A percentile compares a stretch with the other conserved stretches of the same genome.
phyloP scores from a whole-genome alignment of 2,329 filamentous ascomycete species.

The Colletotrichum cordylinicola region DNA sequence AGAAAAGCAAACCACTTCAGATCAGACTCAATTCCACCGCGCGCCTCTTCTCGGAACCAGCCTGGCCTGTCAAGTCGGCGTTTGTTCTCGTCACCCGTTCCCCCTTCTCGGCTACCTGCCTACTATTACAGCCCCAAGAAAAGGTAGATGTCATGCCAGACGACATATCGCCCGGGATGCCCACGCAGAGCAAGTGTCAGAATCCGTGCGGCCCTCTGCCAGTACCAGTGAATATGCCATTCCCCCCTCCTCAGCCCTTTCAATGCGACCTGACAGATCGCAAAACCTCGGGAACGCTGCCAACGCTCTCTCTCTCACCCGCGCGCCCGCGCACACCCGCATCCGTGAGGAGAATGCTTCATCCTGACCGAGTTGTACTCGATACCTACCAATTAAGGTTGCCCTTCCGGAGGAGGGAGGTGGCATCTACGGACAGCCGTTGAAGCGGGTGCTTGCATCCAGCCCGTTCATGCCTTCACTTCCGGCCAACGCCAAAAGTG shows the following conservation, averaged over 20 bases:
- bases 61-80: neutral
- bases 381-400: neutral
- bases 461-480: neutral
- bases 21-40: neutral
- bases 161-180: neutral
- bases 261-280: neutral
- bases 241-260: neutral
- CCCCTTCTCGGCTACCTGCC: neutral
- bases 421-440: neutral
- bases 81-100: neutral
- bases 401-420: neutral
- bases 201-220: neutral
- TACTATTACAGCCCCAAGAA: neutral
- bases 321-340: neutral
- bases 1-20: neutral
- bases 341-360: neutral
- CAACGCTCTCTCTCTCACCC: neutral
- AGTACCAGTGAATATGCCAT: neutral
- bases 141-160: neutral
- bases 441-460: neutral
- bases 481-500: neutral
- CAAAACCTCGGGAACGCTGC: neutral
- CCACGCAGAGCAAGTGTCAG: neutral
- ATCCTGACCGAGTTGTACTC: neutral
- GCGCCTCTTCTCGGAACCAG: neutral